phyloP scores from a whole-genome alignment of 148 eudicot species.

The Rhododendron simsii region DNA sequence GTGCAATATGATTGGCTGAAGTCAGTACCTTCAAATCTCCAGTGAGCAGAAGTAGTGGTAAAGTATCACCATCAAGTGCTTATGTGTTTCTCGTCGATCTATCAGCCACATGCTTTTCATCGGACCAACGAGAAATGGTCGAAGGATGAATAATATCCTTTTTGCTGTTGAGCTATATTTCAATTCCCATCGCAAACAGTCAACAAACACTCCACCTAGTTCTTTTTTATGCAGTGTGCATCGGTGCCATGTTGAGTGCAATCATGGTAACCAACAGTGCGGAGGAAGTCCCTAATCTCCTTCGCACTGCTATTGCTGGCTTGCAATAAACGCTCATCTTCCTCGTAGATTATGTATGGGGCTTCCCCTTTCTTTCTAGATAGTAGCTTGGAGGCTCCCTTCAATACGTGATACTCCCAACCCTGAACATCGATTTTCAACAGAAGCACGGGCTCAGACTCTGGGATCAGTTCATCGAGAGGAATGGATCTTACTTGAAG shows the following conservation, averaged over 20 bases:
- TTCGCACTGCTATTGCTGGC: constrained; percentile 87
- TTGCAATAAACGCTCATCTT: constrained; percentile 84
- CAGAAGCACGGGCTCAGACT: constrained; percentile 16
- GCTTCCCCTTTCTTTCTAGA: constrained; percentile 79
- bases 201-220: constrained; percentile 10
- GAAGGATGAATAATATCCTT: not conserved
- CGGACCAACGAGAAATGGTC: not conserved
- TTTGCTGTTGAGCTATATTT: not conserved
- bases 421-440: constrained; percentile 53
- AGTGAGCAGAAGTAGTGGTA: not conserved
- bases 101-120: not conserved
- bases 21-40: not conserved
- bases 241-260: constrained; percentile 86
- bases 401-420: constrained; percentile 91
- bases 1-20: not conserved
- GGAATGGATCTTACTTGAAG: constrained; percentile 75
- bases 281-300: constrained; percentile 74
- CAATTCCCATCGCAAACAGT: not conserved
- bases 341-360: constrained; percentile 89
- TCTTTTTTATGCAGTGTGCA: constrained; percentile 85
- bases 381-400: constrained; percentile 75
- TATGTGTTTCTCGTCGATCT: not conserved
- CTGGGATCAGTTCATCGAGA: constrained; percentile 38
- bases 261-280: constrained; percentile 57
- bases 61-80: not conserved